phyloP scores from a whole-genome alignment of 495 filamentous ascomycete genomes.

The Bombardia bombarda region DNA sequence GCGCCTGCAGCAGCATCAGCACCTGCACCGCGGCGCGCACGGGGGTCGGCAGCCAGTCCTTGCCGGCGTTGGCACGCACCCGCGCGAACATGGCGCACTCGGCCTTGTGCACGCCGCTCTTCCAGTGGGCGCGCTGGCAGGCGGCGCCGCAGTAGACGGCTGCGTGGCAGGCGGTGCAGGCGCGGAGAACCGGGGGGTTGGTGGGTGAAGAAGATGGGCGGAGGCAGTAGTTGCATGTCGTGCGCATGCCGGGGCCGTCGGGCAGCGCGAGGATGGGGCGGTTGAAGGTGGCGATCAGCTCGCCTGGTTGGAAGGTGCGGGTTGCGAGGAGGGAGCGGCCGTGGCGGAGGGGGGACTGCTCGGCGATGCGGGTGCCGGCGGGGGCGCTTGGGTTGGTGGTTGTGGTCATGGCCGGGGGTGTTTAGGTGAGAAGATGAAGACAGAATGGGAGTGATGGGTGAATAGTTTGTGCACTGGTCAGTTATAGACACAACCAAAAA shows the following conservation, averaged over 20 bases:
- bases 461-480: too few species aligned
- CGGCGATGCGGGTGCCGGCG: background rate
- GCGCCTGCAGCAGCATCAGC: constrained; percentile 21
- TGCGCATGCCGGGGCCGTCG: constrained; percentile 22
- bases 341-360: constrained; percentile 2
- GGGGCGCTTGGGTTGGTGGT: background rate
- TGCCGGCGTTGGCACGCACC: constrained; percentile 12
- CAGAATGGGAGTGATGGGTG: background rate
- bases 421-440: background rate
- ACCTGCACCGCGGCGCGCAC: constrained; percentile 38
- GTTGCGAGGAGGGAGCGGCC: constrained; percentile 32
- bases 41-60: constrained; percentile 36
- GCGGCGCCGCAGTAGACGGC: constrained; percentile 42
- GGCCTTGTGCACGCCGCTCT: constrained; percentile 32
- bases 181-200: constrained; percentile 19
- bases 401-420: background rate
- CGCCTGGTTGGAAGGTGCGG: constrained; percentile 26
- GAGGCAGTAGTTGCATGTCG: constrained; percentile 38
- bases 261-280: constrained; percentile 36
- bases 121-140: constrained; percentile 54
- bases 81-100: constrained; percentile 42
- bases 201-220: too few species aligned
- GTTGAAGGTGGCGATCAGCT: constrained; percentile 31
- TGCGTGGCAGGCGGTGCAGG: constrained; percentile 43
- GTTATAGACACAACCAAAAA: too few species aligned